Evolutionary conservation across 2,329 filamentous ascomycete genomes (phyloP).

Genomic region (Penicillium decumbens): DNA sequence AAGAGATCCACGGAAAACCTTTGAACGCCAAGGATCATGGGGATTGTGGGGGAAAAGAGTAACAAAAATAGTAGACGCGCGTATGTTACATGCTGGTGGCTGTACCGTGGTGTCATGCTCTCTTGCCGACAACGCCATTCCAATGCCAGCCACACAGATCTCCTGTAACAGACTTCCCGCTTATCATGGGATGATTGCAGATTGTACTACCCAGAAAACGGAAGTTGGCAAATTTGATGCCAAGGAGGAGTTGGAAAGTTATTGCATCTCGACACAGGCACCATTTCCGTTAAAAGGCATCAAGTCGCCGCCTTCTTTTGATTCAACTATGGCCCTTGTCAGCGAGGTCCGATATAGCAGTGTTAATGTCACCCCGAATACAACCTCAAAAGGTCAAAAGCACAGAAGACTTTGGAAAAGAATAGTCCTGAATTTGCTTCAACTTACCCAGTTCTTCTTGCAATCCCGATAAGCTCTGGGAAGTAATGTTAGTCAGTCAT

Average conservation of each 20-base stretch:
- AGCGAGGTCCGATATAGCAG: neutral
- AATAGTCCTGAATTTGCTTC: neutral
- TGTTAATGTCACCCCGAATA: neutral
- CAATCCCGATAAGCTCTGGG: conserved; percentile 84
- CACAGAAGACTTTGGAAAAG: neutral
- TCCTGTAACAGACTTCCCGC: neutral
- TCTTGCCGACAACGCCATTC: neutral
- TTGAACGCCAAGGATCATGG: too few species aligned
- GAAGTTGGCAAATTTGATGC: neutral
- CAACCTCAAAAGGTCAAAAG: too few species aligned
- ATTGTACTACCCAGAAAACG: too few species aligned
- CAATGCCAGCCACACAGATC: neutral
- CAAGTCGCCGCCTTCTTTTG: conserved; percentile 24
- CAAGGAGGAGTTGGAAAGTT: neutral
- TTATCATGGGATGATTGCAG: neutral
- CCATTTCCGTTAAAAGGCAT: neutral
- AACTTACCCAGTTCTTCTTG: conserved; percentile 85
- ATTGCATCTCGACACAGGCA: neutral
- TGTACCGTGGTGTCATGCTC: neutral
- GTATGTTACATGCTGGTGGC: neutral
- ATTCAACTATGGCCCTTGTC: conserved; percentile 24
- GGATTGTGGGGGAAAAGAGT: too few species aligned
- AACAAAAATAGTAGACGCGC: too few species aligned
- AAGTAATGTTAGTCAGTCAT: conserved; percentile 7
- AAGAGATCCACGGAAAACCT: too few species aligned